phyloP scores from a whole-genome alignment of 257 asterid genomes.

The Leonotis leonurus region DNA sequence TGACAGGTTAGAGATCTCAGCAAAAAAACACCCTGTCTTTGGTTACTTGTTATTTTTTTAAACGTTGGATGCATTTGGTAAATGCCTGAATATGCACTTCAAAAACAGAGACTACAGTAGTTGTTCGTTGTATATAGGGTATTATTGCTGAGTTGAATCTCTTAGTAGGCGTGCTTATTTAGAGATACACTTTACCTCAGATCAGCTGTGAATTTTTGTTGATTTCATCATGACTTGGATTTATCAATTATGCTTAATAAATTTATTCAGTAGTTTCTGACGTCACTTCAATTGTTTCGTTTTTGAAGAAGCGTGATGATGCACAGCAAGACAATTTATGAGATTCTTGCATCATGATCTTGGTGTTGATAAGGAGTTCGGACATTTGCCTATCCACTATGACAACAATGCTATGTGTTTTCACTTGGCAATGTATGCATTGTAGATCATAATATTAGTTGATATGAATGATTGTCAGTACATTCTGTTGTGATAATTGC shows the following conservation, averaged over 20 bases:
- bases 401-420: background rate
- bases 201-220: slow-evolving; percentile 1
- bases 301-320: slow-evolving; percentile 74
- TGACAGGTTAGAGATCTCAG: background rate
- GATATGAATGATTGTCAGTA: background rate
- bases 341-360: slow-evolving; percentile 86
- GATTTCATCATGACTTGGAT: background rate
- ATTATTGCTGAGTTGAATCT: background rate
- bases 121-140: background rate
- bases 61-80: background rate
- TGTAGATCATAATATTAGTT: background rate
- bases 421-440: background rate
- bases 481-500: slow-evolving; percentile 14
- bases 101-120: background rate
- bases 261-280: slow-evolving; percentile 21
- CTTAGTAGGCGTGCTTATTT: background rate
- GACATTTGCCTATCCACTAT: slow-evolving; percentile 16
- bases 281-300: slow-evolving; percentile 10
- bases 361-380: slow-evolving; percentile 68
- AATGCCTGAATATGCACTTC: background rate
- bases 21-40: background rate
- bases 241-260: slow-evolving; percentile 5
- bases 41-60: background rate
- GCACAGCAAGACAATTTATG: slow-evolving; percentile 89
- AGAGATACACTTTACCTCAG: background rate